These are phyloP conservation scores for Termitomyces sp. DNA, from an alignment of 768 basidiomycete species.

Conservation along the genomic window DNA sequence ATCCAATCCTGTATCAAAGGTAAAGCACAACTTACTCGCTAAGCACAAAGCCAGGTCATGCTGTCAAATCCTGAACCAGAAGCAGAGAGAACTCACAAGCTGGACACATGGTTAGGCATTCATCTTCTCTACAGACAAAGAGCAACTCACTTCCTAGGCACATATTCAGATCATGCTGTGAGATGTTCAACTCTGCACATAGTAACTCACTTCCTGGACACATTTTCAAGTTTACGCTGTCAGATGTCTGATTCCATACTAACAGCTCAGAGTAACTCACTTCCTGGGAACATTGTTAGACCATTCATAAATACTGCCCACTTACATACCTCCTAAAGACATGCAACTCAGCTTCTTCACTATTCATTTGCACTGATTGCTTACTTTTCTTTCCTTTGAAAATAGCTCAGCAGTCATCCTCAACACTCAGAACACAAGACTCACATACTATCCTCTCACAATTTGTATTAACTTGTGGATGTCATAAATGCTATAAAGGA, in stretches of 20 bases:
- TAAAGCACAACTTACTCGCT: background rate
- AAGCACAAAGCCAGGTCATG: background rate
- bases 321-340: background rate
- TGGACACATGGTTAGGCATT: background rate
- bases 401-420: background rate
- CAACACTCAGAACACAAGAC: background rate
- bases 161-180: background rate
- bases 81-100: background rate
- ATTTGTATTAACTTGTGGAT: background rate
- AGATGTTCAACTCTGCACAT: background rate
- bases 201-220: background rate
- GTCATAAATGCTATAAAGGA: background rate
- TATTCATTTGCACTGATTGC: background rate
- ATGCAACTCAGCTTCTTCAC: too few relatives aligned
- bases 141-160: background rate
- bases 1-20: background rate
- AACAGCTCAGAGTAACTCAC: background rate
- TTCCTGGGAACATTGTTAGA: background rate
- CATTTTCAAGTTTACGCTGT: background rate
- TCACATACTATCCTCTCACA: background rate
- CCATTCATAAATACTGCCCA: background rate
- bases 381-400: background rate
- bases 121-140: background rate
- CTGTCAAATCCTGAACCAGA: background rate
- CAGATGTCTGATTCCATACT: background rate